Base-by-base conservation (phyloP, 2,329 filamentous ascomycete genomes). In the Tolypocladium ovalisporum region DNA sequence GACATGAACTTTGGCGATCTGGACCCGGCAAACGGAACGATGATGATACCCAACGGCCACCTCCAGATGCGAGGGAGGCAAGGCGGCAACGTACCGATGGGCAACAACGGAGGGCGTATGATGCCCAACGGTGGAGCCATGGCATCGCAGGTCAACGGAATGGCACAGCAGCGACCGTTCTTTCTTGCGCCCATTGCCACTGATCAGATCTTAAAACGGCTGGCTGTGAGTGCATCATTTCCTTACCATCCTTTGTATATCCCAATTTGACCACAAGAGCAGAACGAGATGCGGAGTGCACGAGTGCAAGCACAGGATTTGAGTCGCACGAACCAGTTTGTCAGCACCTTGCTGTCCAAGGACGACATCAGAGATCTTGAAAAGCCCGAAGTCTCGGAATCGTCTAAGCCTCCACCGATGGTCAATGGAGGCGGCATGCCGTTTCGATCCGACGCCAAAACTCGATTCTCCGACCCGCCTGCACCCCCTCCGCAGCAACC, bases 1-100 rank as follows among this genome's bases (percentile, higher is more conserved):
- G 91, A 96, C 67, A 85, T 97, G 75, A 96, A 88, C 66, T 96
- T 96, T 75, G 90, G 90, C 52, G 93, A 97, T 66, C 78, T 97
- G 35, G 91, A 97, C 68, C 89, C 90, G 4, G 83, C 88, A 29
- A 88, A 89, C 61, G 84, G 84, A 59, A 82, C 82, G 36, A 82
- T 92, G 72, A 82, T 93, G 73, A 83, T 88, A 61, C 83, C 84
- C 7, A 80, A 85, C 6, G 85, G 86, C 52, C 82, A 86, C 40
- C 80, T 87, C 59, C 86, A 89, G 59, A 80, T 87, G 66, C 83
- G 89, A 60, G 87, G 87, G 10, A 82, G 89, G 66, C 81, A 82
- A 17, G 82, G 83, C 47, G 89, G 84, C 65, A 85, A 87, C 65
- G 76, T 79, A n/a, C 84, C 84, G 2, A 79, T 85, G 65, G 75